Conservation (phyloP, 768 basidiomycete species). For the Russula dissimulans region DNA sequence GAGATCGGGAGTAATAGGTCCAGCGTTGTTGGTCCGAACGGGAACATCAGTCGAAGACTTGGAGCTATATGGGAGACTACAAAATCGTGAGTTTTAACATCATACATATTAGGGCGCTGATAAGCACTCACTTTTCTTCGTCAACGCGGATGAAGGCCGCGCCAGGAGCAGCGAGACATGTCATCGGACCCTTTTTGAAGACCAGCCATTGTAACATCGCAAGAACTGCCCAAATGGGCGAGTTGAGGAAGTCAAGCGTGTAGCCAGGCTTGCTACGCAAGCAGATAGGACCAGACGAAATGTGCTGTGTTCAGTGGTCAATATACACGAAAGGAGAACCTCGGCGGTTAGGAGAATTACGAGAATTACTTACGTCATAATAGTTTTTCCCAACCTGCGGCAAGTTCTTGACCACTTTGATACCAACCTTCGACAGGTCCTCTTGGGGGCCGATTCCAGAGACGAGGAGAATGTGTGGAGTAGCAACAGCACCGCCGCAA, state of each 20-base stretch:
- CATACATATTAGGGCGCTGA: neutral
- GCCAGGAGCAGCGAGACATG: slow-evolving; percentile 3
- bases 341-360: neutral
- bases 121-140: slow-evolving; percentile 7
- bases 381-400: slow-evolving; percentile 18
- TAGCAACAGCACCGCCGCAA: slow-evolving; percentile 20
- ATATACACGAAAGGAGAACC: neutral
- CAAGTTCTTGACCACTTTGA: slow-evolving; percentile 19
- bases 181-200: slow-evolving; percentile 12
- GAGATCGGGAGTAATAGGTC: slow-evolving; percentile 13
- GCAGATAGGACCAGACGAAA: slow-evolving; percentile 12
- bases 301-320: neutral
- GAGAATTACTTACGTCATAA: slow-evolving; percentile 10
- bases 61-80: slow-evolving; percentile 9
- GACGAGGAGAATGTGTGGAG: slow-evolving; percentile 34
- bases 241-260: slow-evolving; percentile 15
- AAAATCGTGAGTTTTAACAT: neutral
- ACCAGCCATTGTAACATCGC: slow-evolving; percentile 9
- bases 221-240: neutral
- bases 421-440: slow-evolving; percentile 25
- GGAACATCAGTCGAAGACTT: slow-evolving; percentile 5
- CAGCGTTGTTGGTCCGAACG: slow-evolving; percentile 1
- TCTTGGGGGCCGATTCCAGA: slow-evolving; percentile 34
- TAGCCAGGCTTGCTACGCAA: slow-evolving; percentile 13
- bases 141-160: slow-evolving; percentile 16